Conservation (phyloP, 495 filamentous ascomycete genomes). For the Schizothecium vesticola region DNA sequence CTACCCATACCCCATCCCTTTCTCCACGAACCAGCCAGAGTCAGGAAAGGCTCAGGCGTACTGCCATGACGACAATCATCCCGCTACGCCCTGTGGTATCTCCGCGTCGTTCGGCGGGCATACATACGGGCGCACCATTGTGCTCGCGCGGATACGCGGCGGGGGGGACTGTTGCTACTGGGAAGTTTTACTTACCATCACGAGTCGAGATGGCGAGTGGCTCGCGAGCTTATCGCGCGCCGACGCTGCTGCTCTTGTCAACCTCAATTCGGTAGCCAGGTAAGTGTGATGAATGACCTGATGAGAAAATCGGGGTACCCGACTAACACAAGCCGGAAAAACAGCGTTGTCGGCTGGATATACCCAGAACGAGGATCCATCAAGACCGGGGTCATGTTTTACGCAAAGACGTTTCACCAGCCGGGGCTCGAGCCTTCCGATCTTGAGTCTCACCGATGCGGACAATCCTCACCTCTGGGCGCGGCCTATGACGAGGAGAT, state of each 20-base stretch:
- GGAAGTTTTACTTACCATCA: background rate
- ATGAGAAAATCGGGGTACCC: background rate
- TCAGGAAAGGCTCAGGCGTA: background rate
- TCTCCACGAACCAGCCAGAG: slow-evolving; percentile 1
- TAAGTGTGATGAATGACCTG: background rate
- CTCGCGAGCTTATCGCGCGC: background rate
- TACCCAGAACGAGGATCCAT: background rate
- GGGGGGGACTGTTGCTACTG: background rate
- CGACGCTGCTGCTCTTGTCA: background rate
- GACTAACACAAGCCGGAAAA: background rate
- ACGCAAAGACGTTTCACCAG: background rate
- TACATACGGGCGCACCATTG: background rate
- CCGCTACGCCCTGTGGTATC: background rate
- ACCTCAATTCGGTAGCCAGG: background rate
- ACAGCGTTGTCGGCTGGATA: background rate
- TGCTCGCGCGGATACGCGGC: background rate
- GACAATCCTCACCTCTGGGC: slow-evolving; percentile 3
- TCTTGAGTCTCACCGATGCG: background rate
- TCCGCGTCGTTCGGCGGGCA: background rate
- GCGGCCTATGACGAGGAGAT: background rate
- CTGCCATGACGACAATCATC: background rate
- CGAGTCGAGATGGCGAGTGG: background rate
- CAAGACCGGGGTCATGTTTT: background rate
- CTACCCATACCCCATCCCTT: slow-evolving; percentile 1
- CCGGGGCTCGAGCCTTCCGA: background rate